Evolutionary conservation across 2,329 filamentous ascomycete genomes (phyloP), one percentile per base, ranked within the genome.

Genomic region (Teratosphaeria gauchensis): DNA sequence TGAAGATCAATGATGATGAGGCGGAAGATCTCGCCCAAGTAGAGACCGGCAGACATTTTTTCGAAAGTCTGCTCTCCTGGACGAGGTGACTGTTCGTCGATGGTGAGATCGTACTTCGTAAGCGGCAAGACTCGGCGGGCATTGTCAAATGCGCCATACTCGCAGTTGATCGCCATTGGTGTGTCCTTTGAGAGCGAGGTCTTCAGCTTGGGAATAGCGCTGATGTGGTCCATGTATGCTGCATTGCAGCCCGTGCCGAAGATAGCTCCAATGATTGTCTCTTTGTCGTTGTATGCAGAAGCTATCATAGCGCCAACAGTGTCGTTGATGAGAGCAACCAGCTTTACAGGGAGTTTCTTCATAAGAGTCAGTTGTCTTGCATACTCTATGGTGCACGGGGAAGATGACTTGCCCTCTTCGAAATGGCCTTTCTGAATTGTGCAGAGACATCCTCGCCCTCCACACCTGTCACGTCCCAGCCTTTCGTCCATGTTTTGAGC

Each of bases 71-170:
- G 92, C 76, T 96, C 91, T 55, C 91, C 92, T 3, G 92, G 92
- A 30, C 92, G 88, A 38, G 92, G 92, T 21, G 92, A 96, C 68
- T 94, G 88, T 66, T 89, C 86, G 78, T 97, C 92, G 69, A 97
- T 90, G 65, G 87, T 84, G 61, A 89, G 79, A 73, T 97, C 92
- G 75, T 94, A 97, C 60, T 84, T 84, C 48, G 91, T 96, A 58
- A 87, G 84, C 19, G 92, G 92, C 24, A 97, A 85, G 56, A 96
- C 88, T 68, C 87, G 81, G 77, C 94, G 88, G 75, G 95, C 90
- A 73, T 96, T 96, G 75, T 97, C 92, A 71, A 97, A 97, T 35
- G 92, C 92, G 63, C 92, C 92, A 83, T 92, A 97, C 75, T 97
- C 92, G 78, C 92, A 96, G 80, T 97, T 97, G 79, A 97, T 96